Evolutionary conservation across 2,329 filamentous ascomycete species (phyloP).

Genomic region (Penicillium freii): DNA sequence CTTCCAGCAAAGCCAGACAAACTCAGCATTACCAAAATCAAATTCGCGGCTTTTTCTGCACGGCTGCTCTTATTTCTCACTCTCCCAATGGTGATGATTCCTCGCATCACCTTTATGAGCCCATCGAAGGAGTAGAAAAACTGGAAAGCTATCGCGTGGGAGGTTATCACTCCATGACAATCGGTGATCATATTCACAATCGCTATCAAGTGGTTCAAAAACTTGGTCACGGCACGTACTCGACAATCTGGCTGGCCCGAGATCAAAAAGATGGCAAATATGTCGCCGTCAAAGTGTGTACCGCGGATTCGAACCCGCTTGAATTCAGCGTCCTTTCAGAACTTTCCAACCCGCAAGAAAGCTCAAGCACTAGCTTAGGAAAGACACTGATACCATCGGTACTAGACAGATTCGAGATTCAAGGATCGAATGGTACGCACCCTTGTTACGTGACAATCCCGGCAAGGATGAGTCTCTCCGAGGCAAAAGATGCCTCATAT

Average conservation of each 20-base stretch:
- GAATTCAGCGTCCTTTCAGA: constrained; percentile 15
- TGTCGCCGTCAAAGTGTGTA: constrained; percentile 31
- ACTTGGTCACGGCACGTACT: constrained; percentile 41
- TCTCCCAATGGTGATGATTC: neutral
- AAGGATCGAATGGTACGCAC: constrained; percentile 18
- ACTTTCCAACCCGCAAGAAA: constrained; percentile 2
- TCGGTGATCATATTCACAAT: constrained; percentile 29
- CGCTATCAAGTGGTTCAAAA: constrained; percentile 44
- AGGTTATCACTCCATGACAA: constrained; percentile 31
- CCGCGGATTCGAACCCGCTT: constrained; percentile 19
- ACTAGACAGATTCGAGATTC: constrained; percentile 13
- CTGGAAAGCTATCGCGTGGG: constrained; percentile 25
- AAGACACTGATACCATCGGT: constrained; percentile 13
- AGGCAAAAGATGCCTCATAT: constrained; percentile 14
- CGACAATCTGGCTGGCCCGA: constrained; percentile 32
- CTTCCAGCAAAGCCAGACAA: neutral
- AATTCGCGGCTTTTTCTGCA: neutral
- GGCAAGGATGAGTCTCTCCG: constrained; percentile 17
- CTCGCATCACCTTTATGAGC: constrained; percentile 2
- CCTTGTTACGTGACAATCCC: constrained; percentile 15
- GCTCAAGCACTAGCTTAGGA: neutral
- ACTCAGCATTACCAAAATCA: neutral
- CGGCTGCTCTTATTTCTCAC: neutral
- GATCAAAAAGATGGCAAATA: constrained; percentile 24
- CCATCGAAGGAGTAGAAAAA: constrained; percentile 23